Evolutionary conservation across 345 rosid species (phyloP).

Genomic region (Gossypium turneri): DNA sequence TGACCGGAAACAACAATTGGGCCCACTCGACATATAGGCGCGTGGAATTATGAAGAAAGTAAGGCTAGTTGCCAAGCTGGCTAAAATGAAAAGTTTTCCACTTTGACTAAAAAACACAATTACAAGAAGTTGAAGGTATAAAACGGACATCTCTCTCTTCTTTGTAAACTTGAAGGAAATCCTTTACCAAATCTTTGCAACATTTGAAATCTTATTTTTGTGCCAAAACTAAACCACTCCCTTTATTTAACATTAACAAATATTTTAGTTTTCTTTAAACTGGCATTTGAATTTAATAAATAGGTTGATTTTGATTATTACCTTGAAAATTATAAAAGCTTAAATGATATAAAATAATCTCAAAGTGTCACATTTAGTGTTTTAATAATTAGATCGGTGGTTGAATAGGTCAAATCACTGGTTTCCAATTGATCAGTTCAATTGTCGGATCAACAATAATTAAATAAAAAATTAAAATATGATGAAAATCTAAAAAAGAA

Average conservation of each 20-base stretch:
- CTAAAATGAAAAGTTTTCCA: not conserved
- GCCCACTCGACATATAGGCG: not conserved
- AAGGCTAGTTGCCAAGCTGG: not conserved
- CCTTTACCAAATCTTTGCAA: not conserved
- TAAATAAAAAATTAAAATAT: too few relatives aligned
- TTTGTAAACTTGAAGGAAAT: not conserved
- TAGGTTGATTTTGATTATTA: too few relatives aligned
- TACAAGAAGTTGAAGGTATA: not conserved
- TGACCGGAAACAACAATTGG: not conserved
- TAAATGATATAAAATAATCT: too few relatives aligned
- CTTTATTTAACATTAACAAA: not conserved
- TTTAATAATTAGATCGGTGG: too few relatives aligned
- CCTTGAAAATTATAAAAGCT: too few relatives aligned
- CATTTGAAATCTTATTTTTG: not conserved
- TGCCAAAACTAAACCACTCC: not conserved
- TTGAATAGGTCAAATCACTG: too few relatives aligned
- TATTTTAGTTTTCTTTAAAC: too few relatives aligned
- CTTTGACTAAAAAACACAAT: constrained; percentile 8
- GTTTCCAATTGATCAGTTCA: too few relatives aligned
- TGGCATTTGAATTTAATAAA: too few relatives aligned
- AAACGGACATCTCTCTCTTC: not conserved
- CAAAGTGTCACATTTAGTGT: too few relatives aligned
- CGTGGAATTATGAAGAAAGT: not conserved
- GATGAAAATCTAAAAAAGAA: too few relatives aligned
- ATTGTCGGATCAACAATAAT: fast-evolving